phyloP scores from a whole-genome alignment of 352 stramenopile genomes.

The Phytophthora cryptogea region DNA sequence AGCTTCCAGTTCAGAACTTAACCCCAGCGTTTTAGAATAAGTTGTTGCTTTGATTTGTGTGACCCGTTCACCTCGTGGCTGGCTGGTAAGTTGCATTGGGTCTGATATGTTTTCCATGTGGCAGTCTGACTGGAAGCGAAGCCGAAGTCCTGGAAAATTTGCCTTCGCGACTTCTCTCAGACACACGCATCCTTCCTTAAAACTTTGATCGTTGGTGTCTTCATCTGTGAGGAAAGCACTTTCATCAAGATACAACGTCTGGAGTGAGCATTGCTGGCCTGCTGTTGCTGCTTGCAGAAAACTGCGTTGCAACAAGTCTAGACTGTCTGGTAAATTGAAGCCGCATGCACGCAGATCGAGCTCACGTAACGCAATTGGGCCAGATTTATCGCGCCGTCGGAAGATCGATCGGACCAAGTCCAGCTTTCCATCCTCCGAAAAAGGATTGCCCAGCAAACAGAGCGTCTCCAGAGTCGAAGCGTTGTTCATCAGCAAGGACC shows the following conservation, averaged over 20 bases:
- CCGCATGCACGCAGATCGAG: slow-evolving; percentile 44
- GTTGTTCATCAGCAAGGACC: slow-evolving; percentile 29
- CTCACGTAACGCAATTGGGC: slow-evolving; percentile 24
- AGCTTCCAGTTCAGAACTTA: slow-evolving; percentile 23
- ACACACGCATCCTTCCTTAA: slow-evolving; percentile 12
- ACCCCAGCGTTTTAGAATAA: background rate
- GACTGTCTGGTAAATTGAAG: slow-evolving; percentile 24
- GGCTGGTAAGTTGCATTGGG: background rate
- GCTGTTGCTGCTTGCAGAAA: slow-evolving; percentile 33
- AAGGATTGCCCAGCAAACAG: slow-evolving; percentile 36
- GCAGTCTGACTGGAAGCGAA: slow-evolving; percentile 20
- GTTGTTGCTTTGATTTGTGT: background rate
- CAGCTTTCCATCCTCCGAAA: slow-evolving; percentile 41
- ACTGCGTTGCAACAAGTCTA: slow-evolving; percentile 27
- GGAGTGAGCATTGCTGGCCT: slow-evolving; percentile 25
- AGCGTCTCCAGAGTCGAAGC: slow-evolving; percentile 31
- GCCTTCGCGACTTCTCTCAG: slow-evolving; percentile 18
- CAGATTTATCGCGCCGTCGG: slow-evolving; percentile 24
- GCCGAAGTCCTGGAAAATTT: slow-evolving; percentile 21
- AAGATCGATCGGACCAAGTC: slow-evolving; percentile 44
- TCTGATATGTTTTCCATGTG: slow-evolving; percentile 3
- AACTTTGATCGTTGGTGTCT: slow-evolving; percentile 1
- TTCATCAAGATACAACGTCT: slow-evolving; percentile 22
- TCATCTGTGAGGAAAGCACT: slow-evolving; percentile 1
- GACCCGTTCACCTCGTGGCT: background rate